Evolutionary conservation across 495 filamentous ascomycete species (phyloP).

Genomic region (Neurospora sp.): DNA sequence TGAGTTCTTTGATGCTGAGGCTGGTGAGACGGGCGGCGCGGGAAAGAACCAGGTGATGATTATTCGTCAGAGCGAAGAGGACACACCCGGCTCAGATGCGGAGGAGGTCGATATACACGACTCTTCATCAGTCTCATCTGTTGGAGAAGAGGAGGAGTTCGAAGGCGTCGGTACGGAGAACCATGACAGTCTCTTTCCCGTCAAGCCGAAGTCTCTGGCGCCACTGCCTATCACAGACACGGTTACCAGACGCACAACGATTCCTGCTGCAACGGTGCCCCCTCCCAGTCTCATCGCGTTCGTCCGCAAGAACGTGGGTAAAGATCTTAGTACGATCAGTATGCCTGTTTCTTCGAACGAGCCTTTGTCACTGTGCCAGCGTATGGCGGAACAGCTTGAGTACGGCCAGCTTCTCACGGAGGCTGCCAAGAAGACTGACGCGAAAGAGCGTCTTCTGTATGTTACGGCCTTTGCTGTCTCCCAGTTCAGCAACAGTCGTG

Average conservation of each 20-base stretch:
- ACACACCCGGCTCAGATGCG: slow-evolving; percentile 36
- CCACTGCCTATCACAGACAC: slow-evolving; percentile 63
- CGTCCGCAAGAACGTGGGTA: slow-evolving; percentile 94
- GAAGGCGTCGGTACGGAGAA: slow-evolving; percentile 24
- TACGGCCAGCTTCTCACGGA: slow-evolving; percentile 77
- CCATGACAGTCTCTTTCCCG: slow-evolving; percentile 49
- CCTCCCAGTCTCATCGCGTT: slow-evolving; percentile 90
- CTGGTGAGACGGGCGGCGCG: slow-evolving; percentile 49
- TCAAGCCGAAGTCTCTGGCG: slow-evolving; percentile 58
- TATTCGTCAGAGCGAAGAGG: slow-evolving; percentile 57
- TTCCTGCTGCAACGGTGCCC: slow-evolving; percentile 58
- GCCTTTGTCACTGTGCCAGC: slow-evolving; percentile 77
- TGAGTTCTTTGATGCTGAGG: slow-evolving; percentile 91
- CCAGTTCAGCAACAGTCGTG: slow-evolving; percentile 63
- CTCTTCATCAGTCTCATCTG: slow-evolving; percentile 49
- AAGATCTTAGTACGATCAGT: slow-evolving; percentile 87
- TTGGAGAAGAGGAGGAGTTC: slow-evolving; percentile 40
- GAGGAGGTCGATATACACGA: slow-evolving; percentile 51
- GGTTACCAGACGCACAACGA: slow-evolving; percentile 57
- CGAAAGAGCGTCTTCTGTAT: slow-evolving; percentile 63
- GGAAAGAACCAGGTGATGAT: slow-evolving; percentile 49
- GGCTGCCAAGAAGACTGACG: slow-evolving; percentile 48
- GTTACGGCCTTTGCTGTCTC: slow-evolving; percentile 88
- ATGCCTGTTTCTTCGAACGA: slow-evolving; percentile 98
- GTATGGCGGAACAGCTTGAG: slow-evolving; percentile 78